A percentile compares a stretch with the other conserved stretches of the same genome.
Evolutionary conservation across 805 yeast species (phyloP).

Genomic region (Pichia nakasei): DNA sequence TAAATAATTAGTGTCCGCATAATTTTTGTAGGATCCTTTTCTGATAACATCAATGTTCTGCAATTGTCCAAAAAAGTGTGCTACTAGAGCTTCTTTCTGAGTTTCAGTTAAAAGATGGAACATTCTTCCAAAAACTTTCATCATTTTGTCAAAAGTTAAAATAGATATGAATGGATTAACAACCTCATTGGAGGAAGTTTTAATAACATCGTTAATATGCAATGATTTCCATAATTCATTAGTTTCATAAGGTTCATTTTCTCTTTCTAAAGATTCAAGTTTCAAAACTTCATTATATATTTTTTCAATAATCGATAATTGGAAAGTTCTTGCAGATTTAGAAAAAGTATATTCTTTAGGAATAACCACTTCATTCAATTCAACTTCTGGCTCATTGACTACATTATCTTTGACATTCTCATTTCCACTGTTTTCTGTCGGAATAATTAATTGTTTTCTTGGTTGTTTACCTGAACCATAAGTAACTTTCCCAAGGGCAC

Average conservation of each 20-base stretch:
- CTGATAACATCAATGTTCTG: slow-evolving; percentile 71
- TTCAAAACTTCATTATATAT: slow-evolving; percentile 70
- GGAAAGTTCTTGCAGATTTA: slow-evolving; percentile 38
- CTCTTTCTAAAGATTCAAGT: slow-evolving; percentile 68
- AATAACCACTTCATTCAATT: slow-evolving; percentile 15
- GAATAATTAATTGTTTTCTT: slow-evolving; percentile 69
- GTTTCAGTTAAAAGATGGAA: slow-evolving; percentile 73
- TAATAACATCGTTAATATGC: slow-evolving; percentile 56
- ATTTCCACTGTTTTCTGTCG: slow-evolving; percentile 19
- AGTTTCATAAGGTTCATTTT: slow-evolving; percentile 37
- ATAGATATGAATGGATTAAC: slow-evolving; percentile 78
- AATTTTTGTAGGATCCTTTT: slow-evolving; percentile 70
- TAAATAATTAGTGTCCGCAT: slow-evolving; percentile 31
- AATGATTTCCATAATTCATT: slow-evolving; percentile 67
- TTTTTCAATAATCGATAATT: slow-evolving; percentile 64
- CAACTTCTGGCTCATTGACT: not conserved
- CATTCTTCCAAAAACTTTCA: slow-evolving; percentile 80
- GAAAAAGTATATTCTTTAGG: slow-evolving; percentile 27
- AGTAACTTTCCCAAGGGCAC: slow-evolving; percentile 83
- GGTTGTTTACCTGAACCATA: slow-evolving; percentile 77
- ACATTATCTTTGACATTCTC: slow-evolving; percentile 12
- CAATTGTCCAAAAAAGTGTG: slow-evolving; percentile 70
- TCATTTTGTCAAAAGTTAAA: slow-evolving; percentile 76
- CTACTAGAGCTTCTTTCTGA: slow-evolving; percentile 68
- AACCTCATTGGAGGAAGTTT: slow-evolving; percentile 40